Conservation (phyloP, 108 stramenopile genomes). For the Seminavis robusta region DNA sequence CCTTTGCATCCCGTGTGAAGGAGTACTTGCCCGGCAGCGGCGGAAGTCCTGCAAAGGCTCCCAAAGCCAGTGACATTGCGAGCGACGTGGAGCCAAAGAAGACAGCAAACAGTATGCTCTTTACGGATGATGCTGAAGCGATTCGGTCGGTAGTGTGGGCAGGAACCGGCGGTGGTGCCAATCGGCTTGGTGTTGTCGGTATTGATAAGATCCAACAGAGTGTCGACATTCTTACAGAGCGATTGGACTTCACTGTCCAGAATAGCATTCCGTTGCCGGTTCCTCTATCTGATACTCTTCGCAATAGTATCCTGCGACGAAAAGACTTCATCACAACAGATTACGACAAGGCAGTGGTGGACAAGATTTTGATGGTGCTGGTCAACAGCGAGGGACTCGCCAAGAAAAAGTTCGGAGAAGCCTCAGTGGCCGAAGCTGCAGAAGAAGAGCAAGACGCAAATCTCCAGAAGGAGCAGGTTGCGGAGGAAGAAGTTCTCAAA, state of each 20-base stretch:
- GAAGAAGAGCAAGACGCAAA: constrained; percentile 87
- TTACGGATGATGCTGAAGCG: constrained; percentile 75
- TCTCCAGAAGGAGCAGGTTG: constrained; percentile 91
- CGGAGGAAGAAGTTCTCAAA: constrained; percentile 96
- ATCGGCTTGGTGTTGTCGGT: constrained; percentile 58
- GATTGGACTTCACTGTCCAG: constrained; percentile 94
- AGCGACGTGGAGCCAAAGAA: constrained; percentile 58
- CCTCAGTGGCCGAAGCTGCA: constrained; percentile 61
- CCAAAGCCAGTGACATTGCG: constrained; percentile 33
- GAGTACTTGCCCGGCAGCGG: too few species aligned
- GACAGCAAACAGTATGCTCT: constrained; percentile 59
- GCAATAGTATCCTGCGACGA: constrained; percentile 71
- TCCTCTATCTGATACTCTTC: constrained; percentile 84
- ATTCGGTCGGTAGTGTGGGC: constrained; percentile 69
- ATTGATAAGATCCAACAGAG: constrained; percentile 78
- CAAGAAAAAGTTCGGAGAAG: constrained; percentile 46
- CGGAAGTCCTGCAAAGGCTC: constrained; percentile 47
- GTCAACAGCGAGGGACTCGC: constrained; percentile 84
- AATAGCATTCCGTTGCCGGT: constrained; percentile 90
- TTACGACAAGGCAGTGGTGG: constrained; percentile 87
- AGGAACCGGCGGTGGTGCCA: constrained; percentile 17
- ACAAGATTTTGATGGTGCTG: constrained; percentile 92
- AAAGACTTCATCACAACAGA: constrained; percentile 78
- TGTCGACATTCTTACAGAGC: constrained; percentile 92
- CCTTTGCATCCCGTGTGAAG: constrained; percentile 80